These are phyloP conservation scores for Cardamine chenopodiifolia DNA, from an alignment of 345 rosid genomes.

Conservation along the genomic window DNA sequence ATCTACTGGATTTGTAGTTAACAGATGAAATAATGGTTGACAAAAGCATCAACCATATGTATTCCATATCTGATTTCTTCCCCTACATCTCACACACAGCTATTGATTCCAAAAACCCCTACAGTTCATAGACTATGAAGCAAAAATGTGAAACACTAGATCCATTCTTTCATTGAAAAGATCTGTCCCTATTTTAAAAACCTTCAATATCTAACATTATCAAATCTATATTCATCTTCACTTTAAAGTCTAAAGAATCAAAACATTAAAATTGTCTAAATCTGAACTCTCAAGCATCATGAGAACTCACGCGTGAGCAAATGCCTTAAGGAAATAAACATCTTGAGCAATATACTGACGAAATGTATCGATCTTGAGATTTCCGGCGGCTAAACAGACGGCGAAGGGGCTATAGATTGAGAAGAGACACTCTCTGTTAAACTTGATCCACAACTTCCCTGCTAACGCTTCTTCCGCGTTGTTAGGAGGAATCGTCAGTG, in stretches of 20 bases:
- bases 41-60: constrained; percentile 14
- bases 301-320: constrained; percentile 79
- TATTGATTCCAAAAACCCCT: constrained; percentile 1
- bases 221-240: background rate
- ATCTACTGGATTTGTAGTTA: background rate
- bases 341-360: constrained; percentile 83
- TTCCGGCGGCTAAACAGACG: constrained; percentile 75
- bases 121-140: constrained; percentile 6
- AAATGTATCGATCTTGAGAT: constrained; percentile 70
- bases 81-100: background rate
- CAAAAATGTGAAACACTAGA: constrained; percentile 23
- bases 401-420: constrained; percentile 79
- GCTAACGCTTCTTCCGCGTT: constrained; percentile 62
- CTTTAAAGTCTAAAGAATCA: background rate
- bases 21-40: background rate
- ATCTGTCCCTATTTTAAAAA: background rate
- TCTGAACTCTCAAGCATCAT: background rate
- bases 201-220: constrained; percentile 4
- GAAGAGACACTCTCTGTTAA: constrained; percentile 58
- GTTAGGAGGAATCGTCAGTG: constrained; percentile 46
- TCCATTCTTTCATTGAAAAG: background rate
- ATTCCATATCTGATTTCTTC: constrained; percentile 7
- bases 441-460: constrained; percentile 75
- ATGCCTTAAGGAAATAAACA: constrained; percentile 82
- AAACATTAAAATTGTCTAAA: background rate